Percentiles rank a stretch among this genome's conserved stretches.
These are phyloP conservation scores for Castanea mollissima DNA, from an alignment of 306 rosid species.

Conservation along the genomic window DNA sequence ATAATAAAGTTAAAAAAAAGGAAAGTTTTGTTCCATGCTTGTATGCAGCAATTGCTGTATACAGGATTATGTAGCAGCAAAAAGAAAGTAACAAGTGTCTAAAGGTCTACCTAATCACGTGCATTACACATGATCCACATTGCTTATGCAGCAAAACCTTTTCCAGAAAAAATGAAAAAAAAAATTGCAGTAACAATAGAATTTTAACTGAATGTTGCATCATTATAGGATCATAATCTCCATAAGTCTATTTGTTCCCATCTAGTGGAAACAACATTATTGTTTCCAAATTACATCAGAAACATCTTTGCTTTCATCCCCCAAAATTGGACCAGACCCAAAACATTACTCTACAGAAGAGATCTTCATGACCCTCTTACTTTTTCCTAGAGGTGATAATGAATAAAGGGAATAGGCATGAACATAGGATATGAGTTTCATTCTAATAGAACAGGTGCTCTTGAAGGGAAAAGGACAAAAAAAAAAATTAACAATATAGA, in stretches of 20 bases:
- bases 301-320: conserved; percentile 40
- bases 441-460: conserved; percentile 36
- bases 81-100: too few species aligned
- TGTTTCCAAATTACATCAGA: conserved; percentile 39
- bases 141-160: too few species aligned
- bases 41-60: too few species aligned
- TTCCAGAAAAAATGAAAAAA: background rate
- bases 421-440: conserved; percentile 35
- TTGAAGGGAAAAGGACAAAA: conserved; percentile 20
- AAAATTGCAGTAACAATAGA: conserved; percentile 1
- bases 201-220: conserved; percentile 20
- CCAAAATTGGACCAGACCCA: conserved; percentile 44
- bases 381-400: conserved; percentile 14
- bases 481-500: conserved; percentile 38
- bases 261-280: conserved; percentile 35
- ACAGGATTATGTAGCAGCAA: too few species aligned
- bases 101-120: too few species aligned
- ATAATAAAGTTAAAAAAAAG: background rate
- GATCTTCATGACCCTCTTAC: background rate
- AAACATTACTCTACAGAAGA: background rate
- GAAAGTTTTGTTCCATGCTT: too few species aligned
- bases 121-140: too few species aligned
- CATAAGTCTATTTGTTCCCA: conserved; percentile 24
- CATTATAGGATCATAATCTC: conserved; percentile 38
- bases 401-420: conserved; percentile 34